Conservation (phyloP, 495 filamentous ascomycete species). For the Xylaria bambusicola region DNA sequence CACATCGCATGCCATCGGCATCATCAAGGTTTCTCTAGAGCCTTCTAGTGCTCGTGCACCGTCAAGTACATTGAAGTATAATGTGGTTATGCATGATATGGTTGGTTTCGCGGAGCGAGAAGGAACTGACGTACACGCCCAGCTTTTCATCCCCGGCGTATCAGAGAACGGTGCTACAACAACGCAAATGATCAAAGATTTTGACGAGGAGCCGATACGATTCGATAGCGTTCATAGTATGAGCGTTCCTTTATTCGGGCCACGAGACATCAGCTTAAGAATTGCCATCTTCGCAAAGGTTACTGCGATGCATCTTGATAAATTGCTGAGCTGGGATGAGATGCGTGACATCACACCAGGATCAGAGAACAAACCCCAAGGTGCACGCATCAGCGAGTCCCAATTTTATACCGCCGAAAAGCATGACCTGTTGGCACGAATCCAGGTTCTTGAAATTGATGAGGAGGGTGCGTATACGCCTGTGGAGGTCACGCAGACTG, state of each 20-base stretch:
- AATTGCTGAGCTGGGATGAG: slow-evolving; percentile 97
- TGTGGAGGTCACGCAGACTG: slow-evolving; percentile 87
- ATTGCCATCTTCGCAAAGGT: slow-evolving; percentile 94
- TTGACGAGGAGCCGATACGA: slow-evolving; percentile 90
- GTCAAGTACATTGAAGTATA: slow-evolving; percentile 92
- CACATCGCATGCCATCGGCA: slow-evolving; percentile 83
- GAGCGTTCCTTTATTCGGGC: slow-evolving; percentile 87
- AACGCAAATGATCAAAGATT: slow-evolving; percentile 90
- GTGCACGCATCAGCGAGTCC: slow-evolving; percentile 78
- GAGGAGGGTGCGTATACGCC: slow-evolving; percentile 90
- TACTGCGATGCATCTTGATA: slow-evolving; percentile 92
- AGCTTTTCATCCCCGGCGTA: slow-evolving; percentile 90
- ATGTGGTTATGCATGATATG: slow-evolving; percentile 98
- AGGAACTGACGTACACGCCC: slow-evolving; percentile 92
- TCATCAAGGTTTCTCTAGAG: slow-evolving; percentile 87
- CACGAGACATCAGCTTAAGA: slow-evolving; percentile 71
- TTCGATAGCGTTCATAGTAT: slow-evolving; percentile 99
- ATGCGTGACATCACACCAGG: slow-evolving; percentile 74
- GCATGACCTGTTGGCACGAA: slow-evolving; percentile 85
- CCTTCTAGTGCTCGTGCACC: slow-evolving; percentile 93
- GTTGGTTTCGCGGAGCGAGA: slow-evolving; percentile 94
- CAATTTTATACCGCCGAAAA: slow-evolving; percentile 92
- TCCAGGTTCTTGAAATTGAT: slow-evolving; percentile 86
- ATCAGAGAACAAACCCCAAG: slow-evolving; percentile 59
- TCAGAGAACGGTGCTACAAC: slow-evolving; percentile 93